A percentile compares a stretch with the other conserved stretches of the same genome.
Conservation (phyloP, 352 stramenopile genomes). For the Aphanomyces euteiches region DNA sequence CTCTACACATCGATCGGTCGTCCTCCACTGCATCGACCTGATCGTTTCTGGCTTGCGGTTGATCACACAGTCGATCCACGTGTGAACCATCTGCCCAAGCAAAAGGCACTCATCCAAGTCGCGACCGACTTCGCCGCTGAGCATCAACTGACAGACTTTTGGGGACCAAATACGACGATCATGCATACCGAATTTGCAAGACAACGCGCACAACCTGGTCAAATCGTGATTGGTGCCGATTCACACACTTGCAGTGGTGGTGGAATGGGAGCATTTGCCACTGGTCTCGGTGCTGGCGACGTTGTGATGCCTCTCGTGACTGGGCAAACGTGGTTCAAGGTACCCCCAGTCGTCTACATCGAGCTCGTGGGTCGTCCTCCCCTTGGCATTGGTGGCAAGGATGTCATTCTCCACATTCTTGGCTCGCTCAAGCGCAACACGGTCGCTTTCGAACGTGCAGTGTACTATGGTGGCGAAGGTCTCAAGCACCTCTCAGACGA, state of each 20-base stretch:
- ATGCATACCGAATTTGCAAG: slow-evolving; percentile 82
- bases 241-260: slow-evolving; percentile 71
- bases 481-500: slow-evolving; percentile 68
- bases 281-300: slow-evolving; percentile 64
- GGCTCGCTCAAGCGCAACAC: slow-evolving; percentile 79
- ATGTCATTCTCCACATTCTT: slow-evolving; percentile 77
- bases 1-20: slow-evolving; percentile 73
- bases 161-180: slow-evolving; percentile 79
- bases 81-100: slow-evolving; percentile 72
- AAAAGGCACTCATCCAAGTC: slow-evolving; percentile 74
- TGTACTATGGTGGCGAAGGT: slow-evolving; percentile 68
- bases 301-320: slow-evolving; percentile 82
- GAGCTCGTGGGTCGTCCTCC: slow-evolving; percentile 64
- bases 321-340: slow-evolving; percentile 82
- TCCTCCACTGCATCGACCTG: slow-evolving; percentile 61
- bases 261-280: slow-evolving; percentile 71
- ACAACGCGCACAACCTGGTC: slow-evolving; percentile 70
- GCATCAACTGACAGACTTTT: slow-evolving; percentile 70
- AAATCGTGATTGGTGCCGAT: slow-evolving; percentile 82
- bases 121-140: slow-evolving; percentile 72
- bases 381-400: slow-evolving; percentile 76
- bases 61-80: slow-evolving; percentile 79
- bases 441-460: slow-evolving; percentile 70
- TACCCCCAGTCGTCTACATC: slow-evolving; percentile 72
- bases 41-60: slow-evolving; percentile 80